Evolutionary conservation across 345 rosid genomes (phyloP).

Genomic region (Melaleuca quinquenervia): DNA sequence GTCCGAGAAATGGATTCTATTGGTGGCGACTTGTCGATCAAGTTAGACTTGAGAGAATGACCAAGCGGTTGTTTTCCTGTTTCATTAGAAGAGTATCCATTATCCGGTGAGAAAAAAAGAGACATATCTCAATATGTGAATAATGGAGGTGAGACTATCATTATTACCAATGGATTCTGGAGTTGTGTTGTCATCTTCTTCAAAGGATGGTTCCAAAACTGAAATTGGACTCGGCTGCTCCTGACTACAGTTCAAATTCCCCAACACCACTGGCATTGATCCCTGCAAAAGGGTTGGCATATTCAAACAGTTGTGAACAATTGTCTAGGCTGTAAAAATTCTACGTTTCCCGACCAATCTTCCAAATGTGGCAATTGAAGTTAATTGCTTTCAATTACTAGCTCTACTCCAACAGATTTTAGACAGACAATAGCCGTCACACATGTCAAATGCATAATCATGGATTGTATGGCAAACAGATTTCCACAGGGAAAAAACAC

Average conservation of each 20-base stretch:
- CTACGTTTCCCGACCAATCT: not conserved
- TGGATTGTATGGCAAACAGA: not conserved
- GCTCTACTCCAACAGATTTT: not conserved
- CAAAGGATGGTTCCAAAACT: conserved; percentile 62
- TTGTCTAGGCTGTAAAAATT: not conserved
- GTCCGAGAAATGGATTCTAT: conserved; percentile 60
- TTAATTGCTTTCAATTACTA: not conserved
- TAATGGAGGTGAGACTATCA: not conserved
- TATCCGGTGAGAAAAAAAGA: not conserved
- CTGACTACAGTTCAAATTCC: conserved; percentile 47
- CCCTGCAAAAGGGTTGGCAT: conserved; percentile 33
- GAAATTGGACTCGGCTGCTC: conserved; percentile 96
- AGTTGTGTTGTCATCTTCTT: conserved; percentile 43
- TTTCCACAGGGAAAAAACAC: not conserved
- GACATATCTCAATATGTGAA: not conserved
- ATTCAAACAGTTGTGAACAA: not conserved
- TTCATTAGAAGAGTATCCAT: not conserved
- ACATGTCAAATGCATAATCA: not conserved
- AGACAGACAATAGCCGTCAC: not conserved
- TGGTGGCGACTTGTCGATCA: conserved; percentile 75
- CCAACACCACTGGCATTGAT: conserved; percentile 22
- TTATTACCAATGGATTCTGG: conserved; percentile 21
- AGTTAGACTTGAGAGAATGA: conserved; percentile 34
- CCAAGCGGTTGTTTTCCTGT: conserved; percentile 32
- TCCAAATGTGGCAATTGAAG: not conserved